Evolutionary conservation across 2,329 filamentous ascomycete species (phyloP).

Genomic region (Clonostachys rhizophaga): DNA sequence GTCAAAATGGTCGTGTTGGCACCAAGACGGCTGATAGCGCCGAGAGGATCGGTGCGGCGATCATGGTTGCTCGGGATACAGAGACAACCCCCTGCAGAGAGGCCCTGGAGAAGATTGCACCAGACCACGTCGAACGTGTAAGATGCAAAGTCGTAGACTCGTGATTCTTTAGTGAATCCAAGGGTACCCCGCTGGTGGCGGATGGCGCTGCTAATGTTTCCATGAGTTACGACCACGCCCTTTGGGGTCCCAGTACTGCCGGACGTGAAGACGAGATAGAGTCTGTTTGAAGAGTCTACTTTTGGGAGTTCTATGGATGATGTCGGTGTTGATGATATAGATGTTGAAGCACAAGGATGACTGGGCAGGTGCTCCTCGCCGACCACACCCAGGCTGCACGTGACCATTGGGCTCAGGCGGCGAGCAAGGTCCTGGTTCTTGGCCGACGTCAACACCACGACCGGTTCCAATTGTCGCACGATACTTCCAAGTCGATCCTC

Average conservation of each 20-base stretch:
- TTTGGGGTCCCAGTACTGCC: conserved; percentile 6
- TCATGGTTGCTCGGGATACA: conserved; percentile 9
- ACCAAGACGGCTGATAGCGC: conserved; percentile 17
- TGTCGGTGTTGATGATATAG: no score
- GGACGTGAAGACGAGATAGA: conserved; percentile 4
- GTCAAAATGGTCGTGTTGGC: no score
- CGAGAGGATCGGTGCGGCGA: conserved; percentile 1
- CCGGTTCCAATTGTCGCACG: neutral
- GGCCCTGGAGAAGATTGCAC: conserved; percentile 1
- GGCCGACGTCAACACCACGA: neutral
- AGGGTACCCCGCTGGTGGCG: conserved; percentile 17
- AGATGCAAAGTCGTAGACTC: conserved; percentile 7
- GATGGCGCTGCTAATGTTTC: neutral
- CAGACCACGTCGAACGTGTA: conserved; percentile 6
- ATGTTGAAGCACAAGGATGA: no score
- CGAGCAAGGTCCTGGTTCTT: neutral
- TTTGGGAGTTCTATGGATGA: no score
- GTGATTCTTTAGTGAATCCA: neutral
- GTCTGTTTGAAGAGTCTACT: neutral
- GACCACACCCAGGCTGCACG: neutral
- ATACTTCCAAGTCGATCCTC: conserved; percentile 3
- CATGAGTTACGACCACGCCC: conserved; percentile 4
- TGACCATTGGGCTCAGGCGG: neutral
- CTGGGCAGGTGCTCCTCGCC: no score
- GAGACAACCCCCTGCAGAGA: conserved; percentile 6